phyloP scores from a whole-genome alignment of 441 rosid genomes.

The Codiaeum variegatum region DNA sequence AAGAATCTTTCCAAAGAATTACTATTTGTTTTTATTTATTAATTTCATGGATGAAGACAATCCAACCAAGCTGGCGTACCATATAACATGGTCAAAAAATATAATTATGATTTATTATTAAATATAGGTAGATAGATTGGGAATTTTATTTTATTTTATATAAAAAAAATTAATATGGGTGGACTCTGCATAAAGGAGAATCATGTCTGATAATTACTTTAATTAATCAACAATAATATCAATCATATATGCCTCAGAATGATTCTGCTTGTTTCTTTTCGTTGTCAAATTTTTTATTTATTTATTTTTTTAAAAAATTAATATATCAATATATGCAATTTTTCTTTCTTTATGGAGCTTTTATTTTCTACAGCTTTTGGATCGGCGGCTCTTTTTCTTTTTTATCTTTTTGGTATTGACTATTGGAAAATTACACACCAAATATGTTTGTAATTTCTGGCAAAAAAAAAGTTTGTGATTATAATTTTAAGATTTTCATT shows the following conservation, averaged over 20 bases:
- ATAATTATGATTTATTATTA: background rate
- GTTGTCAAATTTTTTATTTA: background rate
- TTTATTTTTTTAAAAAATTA: background rate
- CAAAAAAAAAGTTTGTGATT: too few species aligned
- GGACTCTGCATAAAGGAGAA: constrained; percentile 18
- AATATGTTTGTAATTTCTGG: too few species aligned
- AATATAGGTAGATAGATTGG: background rate
- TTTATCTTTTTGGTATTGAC: background rate
- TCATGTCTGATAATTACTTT: constrained; percentile 19
- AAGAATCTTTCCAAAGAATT: constrained; percentile 49
- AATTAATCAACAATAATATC: constrained; percentile 1
- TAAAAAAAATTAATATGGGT: background rate
- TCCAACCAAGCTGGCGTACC: constrained; percentile 15
- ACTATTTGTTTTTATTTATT: background rate
- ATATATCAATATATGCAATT: background rate
- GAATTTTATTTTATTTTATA: constrained; percentile 6
- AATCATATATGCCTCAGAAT: constrained; percentile 15
- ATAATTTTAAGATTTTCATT: too few species aligned
- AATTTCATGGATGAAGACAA: constrained; percentile 25
- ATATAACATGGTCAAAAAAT: constrained; percentile 4
- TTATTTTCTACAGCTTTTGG: background rate
- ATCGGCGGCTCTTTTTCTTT: constrained; percentile 15
- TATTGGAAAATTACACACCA: background rate
- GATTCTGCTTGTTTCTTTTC: constrained; percentile 18
- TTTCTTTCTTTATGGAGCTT: too few species aligned